Percentiles rank a stretch among this genome's conserved stretches.
These are phyloP conservation scores for Cardamine occulta DNA, from an alignment of 345 rosid genomes.

Conservation along the genomic window DNA sequence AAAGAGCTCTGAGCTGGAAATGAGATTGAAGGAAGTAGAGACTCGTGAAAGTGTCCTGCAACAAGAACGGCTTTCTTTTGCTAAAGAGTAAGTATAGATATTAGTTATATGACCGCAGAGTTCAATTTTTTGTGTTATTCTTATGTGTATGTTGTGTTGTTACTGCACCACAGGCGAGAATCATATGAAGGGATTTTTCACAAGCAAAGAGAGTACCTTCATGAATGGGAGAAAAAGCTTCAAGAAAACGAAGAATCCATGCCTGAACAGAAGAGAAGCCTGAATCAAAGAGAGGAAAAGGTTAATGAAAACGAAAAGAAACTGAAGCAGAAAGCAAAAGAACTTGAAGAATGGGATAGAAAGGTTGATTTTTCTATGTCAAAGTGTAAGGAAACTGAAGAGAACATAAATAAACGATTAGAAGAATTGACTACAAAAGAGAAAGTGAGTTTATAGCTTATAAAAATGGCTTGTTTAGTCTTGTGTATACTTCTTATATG, in stretches of 20 bases:
- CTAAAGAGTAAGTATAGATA: conserved; percentile 58
- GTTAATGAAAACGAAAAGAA: conserved; percentile 57
- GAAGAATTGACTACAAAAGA: conserved; percentile 67
- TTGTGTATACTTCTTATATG: conserved; percentile 25
- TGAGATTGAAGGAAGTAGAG: conserved; percentile 75
- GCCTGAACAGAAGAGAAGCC: conserved; percentile 56
- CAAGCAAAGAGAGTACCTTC: conserved; percentile 70
- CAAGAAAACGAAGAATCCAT: conserved; percentile 57
- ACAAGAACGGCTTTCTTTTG: conserved; percentile 68
- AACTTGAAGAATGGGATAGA: conserved; percentile 58
- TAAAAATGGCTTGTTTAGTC: conserved; percentile 14
- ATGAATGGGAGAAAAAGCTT: conserved; percentile 76
- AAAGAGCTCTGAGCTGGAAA: conserved; percentile 70
- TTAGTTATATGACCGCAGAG: neutral
- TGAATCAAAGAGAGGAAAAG: conserved; percentile 68
- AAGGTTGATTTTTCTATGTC: conserved; percentile 53
- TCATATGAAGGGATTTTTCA: conserved; percentile 65
- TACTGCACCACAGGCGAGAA: conserved; percentile 61
- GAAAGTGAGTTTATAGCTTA: conserved; percentile 51
- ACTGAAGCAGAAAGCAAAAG: conserved; percentile 56
- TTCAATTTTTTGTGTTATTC: neutral
- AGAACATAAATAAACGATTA: conserved; percentile 52
- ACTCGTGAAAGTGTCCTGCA: conserved; percentile 67
- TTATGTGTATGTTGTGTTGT: conserved; percentile 13
- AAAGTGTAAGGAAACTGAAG: conserved; percentile 65